Base-by-base conservation (phyloP, 2,329 filamentous ascomycete species). In the Penicillium sumatraense region DNA sequence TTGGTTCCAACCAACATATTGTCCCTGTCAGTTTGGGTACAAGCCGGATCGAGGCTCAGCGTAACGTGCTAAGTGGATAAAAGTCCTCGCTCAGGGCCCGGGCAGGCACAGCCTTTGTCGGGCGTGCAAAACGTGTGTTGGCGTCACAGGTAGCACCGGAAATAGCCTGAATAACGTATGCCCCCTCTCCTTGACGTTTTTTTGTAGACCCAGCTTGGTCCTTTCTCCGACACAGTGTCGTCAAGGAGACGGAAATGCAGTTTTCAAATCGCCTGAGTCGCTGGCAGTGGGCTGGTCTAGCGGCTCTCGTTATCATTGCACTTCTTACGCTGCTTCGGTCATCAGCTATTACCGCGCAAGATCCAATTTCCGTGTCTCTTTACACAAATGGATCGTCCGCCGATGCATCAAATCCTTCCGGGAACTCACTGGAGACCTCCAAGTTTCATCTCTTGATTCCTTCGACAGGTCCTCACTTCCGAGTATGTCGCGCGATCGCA, bases 221-320 rank as follows among this genome's bases (percentile, higher is more conserved):
- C 35, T 11, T 40, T 10, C 36, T 40, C 20, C 18, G 36, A 11
- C 18, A 21, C 3, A 40, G 18, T 5, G 36, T 40, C 36, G n/a
- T 21, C 18, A 20, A 40, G 36, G 18, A 23, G 36, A 16, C 8
- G 11, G 27, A 35, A n/a, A 56, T 56, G 49, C 45, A 46, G 23
- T 29, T 53, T 13, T 20, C 41, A 26, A 27, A 55, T 41, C 53
- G 33, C 18, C 33, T 51, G 38, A 58, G 36, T 29, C 54, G 45
- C 44, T 59, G 57, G 57, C 51, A 57, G 40, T 59, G 54, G 54
- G 49, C 54, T 18, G 54, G 51, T n/a, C 31, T 57, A 3, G 54
- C 36, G 16, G 45, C 51, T 33, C 36, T 59, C 3, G 16, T 54
- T 8, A 29, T 55, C 4, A 29, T 59, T 8, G 57, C 51, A 8